Evolutionary conservation across 1,284 basidiomycete genomes (phyloP).

Genomic region (Phellopilus nigrolimitatus): DNA sequence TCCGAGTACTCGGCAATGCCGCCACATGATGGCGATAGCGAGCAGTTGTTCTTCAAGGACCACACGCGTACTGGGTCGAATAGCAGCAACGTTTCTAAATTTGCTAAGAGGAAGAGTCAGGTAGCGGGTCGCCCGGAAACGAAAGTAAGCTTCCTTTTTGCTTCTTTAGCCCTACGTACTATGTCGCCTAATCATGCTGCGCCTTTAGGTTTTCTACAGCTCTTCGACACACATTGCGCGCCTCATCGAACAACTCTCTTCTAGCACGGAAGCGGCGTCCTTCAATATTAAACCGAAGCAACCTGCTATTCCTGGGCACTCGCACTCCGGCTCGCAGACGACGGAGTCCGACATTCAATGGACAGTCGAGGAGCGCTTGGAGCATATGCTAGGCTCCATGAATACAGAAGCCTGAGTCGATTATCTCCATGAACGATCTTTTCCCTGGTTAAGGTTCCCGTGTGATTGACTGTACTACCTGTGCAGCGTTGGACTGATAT

Average conservation of each 20-base stretch:
- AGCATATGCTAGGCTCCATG: slow-evolving; percentile 65
- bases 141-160: slow-evolving; percentile 46
- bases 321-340: slow-evolving; percentile 52
- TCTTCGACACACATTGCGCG: slow-evolving; percentile 72
- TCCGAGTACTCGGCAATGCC: slow-evolving; percentile 67
- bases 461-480: background rate
- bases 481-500: slow-evolving; percentile 4
- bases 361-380: slow-evolving; percentile 71
- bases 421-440: background rate
- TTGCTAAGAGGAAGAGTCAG: slow-evolving; percentile 50
- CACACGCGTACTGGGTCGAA: slow-evolving; percentile 63
- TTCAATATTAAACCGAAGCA: slow-evolving; percentile 58
- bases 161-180: slow-evolving; percentile 16
- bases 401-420: slow-evolving; percentile 21
- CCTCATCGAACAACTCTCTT: slow-evolving; percentile 73
- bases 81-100: slow-evolving; percentile 53
- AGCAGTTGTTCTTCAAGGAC: slow-evolving; percentile 71
- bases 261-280: slow-evolving; percentile 71
- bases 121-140: slow-evolving; percentile 66
- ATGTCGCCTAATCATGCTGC: slow-evolving; percentile 21
- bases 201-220: slow-evolving; percentile 69
- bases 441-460: background rate
- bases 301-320: slow-evolving; percentile 38
- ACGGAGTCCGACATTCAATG: slow-evolving; percentile 58
- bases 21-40: slow-evolving; percentile 42